Evolutionary conservation across 1,139 yeast species (phyloP).

Genomic region (Taphrina deformans): DNA sequence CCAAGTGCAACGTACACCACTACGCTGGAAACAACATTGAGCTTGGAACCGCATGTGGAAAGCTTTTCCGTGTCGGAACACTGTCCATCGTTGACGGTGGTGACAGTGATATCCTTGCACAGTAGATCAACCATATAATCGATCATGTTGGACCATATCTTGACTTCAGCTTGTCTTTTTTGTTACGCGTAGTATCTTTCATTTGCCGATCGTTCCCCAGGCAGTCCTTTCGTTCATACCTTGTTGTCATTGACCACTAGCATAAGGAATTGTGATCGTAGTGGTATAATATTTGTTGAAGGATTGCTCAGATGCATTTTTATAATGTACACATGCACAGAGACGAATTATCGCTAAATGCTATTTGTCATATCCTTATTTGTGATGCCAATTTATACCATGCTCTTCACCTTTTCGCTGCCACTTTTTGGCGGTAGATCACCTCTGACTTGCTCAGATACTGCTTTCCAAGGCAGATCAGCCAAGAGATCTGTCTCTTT

Average conservation of each 20-base stretch:
- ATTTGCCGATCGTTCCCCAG: no score
- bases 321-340: no score
- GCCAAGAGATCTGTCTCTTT: constrained; percentile 15
- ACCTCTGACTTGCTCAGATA: constrained; percentile 12
- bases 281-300: no score
- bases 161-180: background rate
- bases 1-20: constrained; percentile 95
- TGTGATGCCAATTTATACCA: constrained; percentile 12
- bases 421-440: constrained; percentile 4
- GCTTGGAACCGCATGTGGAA: constrained; percentile 99
- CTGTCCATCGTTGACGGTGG: constrained; percentile 96
- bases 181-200: no score
- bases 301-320: no score
- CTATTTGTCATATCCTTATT: background rate
- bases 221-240: no score
- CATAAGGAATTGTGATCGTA: no score
- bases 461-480: constrained; percentile 19
- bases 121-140: background rate
- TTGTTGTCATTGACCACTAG: no score
- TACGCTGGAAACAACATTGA: constrained; percentile 89
- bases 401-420: constrained; percentile 17
- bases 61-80: constrained; percentile 99
- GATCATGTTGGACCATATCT: background rate
- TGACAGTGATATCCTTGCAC: constrained; percentile 93
- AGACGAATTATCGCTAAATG: background rate